A percentile compares a stretch with the other conserved stretches of the same genome.
Conservation (phyloP, 331 rosid genomes). For the Rosa hybrid region DNA sequence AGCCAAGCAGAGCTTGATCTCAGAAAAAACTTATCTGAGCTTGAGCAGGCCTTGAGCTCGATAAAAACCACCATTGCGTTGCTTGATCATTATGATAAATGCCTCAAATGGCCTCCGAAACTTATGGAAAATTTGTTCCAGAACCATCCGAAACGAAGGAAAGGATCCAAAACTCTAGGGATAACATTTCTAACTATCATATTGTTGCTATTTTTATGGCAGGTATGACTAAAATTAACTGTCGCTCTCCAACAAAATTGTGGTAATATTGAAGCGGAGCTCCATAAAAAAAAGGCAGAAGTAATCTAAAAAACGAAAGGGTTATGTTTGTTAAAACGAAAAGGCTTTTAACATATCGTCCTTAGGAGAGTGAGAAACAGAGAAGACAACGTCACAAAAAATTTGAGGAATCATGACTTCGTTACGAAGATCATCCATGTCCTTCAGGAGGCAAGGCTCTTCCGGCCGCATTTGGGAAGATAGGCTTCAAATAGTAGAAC, state of each 20-base stretch:
- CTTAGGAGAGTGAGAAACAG: not conserved
- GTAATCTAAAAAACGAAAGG: not conserved
- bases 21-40: too few species aligned
- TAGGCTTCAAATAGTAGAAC: conserved; percentile 3
- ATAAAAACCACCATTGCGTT: too few species aligned
- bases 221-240: not conserved
- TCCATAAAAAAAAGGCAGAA: conserved; percentile 4
- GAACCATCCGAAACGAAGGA: not conserved
- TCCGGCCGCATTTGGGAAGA: conserved; percentile 23
- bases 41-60: too few species aligned
- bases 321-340: not conserved
- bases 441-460: conserved; percentile 25
- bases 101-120: not conserved
- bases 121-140: not conserved
- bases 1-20: too few species aligned
- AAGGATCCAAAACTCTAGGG: not conserved
- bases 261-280: not conserved
- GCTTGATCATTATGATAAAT: too few species aligned
- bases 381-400: not conserved
- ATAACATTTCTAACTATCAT: not conserved
- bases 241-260: not conserved
- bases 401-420: conserved; percentile 1
- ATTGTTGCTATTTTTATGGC: not conserved
- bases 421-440: conserved; percentile 16
- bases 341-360: not conserved